Base-by-base conservation (phyloP, 129 eudicot genomes). In the Flaveria robusta region DNA sequence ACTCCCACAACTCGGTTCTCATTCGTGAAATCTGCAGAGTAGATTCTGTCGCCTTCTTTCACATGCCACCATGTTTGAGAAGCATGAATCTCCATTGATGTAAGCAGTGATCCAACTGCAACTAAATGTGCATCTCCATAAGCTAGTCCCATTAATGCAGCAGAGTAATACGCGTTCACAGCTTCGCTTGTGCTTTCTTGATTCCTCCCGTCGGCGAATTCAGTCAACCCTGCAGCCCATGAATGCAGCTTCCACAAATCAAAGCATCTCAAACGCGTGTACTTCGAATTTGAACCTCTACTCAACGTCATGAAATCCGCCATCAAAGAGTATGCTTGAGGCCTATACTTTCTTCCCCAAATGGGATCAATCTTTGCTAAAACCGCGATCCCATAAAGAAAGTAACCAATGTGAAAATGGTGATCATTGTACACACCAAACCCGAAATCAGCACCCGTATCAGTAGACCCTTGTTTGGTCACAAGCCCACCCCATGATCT, bases 51-150 rank as follows among this genome's bases (percentile, higher is more conserved):
- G 2, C 64, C 82, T 68, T 83, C 92, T 76, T 83, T 88, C 27
- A 93, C 76, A 49, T 93, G 97, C 97, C 97, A 90, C 98, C 98
- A 93, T 31, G 89, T 87, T 81, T 87, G 82, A 10, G 98, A 91
- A 9, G 96, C 87, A 7, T 84, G 91, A 45, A 90, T 93, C 77
- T 93, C 98, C 79, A 93, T 26, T 1, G 97, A 90, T 1, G 88
- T 74, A 55, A 93, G 81, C 49, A 89, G 83, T 1, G 98, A 93
- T 7, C 92, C 97, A 11, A 84, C 47, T 9, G 91, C 77, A 54
- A 85, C 90, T 10, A 93, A 86, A 77, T 93, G 88, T 67, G 86
- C 79, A 50, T 93, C 98, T 27, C 98, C 92, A 54, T 93, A 90
- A 5, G 97, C 98, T 59, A 93, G 65, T 47, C 97, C 98, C 97